A percentile compares a stretch with the other conserved stretches of the same genome.
These are phyloP conservation scores for Penicillium occitanis DNA, from an alignment of 2,329 filamentous ascomycete genomes.

Conservation along the genomic window DNA sequence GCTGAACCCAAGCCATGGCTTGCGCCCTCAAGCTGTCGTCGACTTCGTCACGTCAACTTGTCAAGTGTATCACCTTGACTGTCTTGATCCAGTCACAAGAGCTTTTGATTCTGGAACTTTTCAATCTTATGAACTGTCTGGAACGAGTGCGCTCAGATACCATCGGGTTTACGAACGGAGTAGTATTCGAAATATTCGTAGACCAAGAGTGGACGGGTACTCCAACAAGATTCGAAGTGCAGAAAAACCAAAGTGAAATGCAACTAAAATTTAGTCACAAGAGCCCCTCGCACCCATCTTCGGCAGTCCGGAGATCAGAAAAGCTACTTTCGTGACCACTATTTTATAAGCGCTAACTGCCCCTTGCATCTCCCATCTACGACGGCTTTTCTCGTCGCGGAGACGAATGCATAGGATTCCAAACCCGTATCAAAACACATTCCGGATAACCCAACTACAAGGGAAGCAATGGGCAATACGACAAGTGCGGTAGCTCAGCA, in stretches of 20 bases:
- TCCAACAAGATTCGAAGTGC: background rate
- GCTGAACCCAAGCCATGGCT: background rate
- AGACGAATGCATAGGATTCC: background rate
- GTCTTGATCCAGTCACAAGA: background rate
- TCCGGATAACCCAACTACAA: background rate
- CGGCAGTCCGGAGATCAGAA: background rate
- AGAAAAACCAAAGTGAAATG: background rate
- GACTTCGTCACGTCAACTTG: background rate
- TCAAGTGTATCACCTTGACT: background rate
- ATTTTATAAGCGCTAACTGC: background rate
- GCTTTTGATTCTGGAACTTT: background rate
- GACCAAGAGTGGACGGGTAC: too few relatives aligned
- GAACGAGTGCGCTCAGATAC: background rate
- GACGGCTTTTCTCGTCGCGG: background rate
- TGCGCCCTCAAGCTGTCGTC: background rate
- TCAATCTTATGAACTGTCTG: background rate
- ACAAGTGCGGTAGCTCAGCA: conserved; percentile 20
- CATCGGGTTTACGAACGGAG: background rate
- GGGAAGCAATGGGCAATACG: conserved; percentile 13
- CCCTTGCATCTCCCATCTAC: background rate
- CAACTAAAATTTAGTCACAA: background rate
- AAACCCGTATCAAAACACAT: background rate
- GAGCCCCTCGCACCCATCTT: background rate
- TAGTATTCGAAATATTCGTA: background rate
- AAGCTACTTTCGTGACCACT: background rate